These are phyloP conservation scores for Gymnopus androsaceus DNA, from an alignment of 1,284 basidiomycete species.

Conservation along the genomic window DNA sequence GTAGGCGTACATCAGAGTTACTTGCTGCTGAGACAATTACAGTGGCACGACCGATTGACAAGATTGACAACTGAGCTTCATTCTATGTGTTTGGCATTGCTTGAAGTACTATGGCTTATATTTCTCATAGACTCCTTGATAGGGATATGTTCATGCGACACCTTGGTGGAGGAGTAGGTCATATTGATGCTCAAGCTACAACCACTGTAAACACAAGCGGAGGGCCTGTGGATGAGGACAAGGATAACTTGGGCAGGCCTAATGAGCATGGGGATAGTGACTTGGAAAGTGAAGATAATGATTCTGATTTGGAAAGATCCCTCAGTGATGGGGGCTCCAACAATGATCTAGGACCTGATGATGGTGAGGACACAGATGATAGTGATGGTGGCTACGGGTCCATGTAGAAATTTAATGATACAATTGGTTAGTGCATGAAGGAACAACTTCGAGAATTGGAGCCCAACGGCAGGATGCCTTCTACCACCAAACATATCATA, in stretches of 20 bases:
- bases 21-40: not conserved
- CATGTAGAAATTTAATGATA: not conserved
- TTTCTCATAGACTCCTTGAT: not conserved
- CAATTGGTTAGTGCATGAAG: too few relatives aligned
- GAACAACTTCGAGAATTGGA: too few relatives aligned
- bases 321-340: not conserved
- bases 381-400: not conserved
- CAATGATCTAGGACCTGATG: too few relatives aligned
- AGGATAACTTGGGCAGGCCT: not conserved
- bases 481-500: too few relatives aligned
- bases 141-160: constrained; percentile 11
- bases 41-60: not conserved
- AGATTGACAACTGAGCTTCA: not conserved
- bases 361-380: not conserved
- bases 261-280: too few relatives aligned
- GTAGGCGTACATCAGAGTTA: not conserved
- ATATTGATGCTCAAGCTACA: not conserved
- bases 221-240: not conserved
- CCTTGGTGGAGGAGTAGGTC: constrained; percentile 2
- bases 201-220: not conserved
- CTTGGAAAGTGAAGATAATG: not conserved
- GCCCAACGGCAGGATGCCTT: too few relatives aligned
- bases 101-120: not conserved
- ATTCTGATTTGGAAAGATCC: not conserved
- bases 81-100: not conserved